These are phyloP conservation scores for Hypericum androsaemum DNA, from an alignment of 345 rosid species.

Conservation along the genomic window DNA sequence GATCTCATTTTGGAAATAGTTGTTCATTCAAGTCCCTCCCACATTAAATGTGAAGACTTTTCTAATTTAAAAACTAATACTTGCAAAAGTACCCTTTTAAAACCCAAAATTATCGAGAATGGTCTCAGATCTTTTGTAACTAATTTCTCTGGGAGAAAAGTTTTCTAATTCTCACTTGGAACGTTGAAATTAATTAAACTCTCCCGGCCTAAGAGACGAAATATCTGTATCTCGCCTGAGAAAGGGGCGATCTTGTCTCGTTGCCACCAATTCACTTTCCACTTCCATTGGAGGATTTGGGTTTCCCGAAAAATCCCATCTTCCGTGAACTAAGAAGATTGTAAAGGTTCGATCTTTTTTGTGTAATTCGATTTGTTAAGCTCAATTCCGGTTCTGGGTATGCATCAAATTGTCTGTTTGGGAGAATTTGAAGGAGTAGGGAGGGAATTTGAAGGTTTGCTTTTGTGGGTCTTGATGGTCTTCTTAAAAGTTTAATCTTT, in stretches of 20 bases:
- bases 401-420: conserved; percentile 5
- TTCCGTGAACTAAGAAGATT: neutral
- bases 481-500: conserved; percentile 5
- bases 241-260: conserved; percentile 23
- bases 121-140: too few relatives aligned
- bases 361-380: neutral
- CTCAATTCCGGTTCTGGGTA: neutral
- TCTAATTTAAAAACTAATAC: too few relatives aligned
- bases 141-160: too few relatives aligned
- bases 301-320: neutral
- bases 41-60: too few relatives aligned
- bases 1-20: too few relatives aligned
- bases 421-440: conserved; percentile 8
- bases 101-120: too few relatives aligned
- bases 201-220: too few relatives aligned
- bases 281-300: conserved; percentile 4
- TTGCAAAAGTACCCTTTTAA: too few relatives aligned
- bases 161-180: too few relatives aligned
- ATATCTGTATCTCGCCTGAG: conserved; percentile 2
- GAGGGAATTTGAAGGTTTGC: conserved; percentile 9
- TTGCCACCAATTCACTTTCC: conserved; percentile 2
- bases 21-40: too few relatives aligned
- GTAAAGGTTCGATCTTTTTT: neutral
- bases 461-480: neutral
- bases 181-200: too few relatives aligned